Percentiles rank a stretch among this genome's conserved stretches.
Conservation (phyloP, 2,329 filamentous ascomycete genomes). For the Fusarium citri region DNA sequence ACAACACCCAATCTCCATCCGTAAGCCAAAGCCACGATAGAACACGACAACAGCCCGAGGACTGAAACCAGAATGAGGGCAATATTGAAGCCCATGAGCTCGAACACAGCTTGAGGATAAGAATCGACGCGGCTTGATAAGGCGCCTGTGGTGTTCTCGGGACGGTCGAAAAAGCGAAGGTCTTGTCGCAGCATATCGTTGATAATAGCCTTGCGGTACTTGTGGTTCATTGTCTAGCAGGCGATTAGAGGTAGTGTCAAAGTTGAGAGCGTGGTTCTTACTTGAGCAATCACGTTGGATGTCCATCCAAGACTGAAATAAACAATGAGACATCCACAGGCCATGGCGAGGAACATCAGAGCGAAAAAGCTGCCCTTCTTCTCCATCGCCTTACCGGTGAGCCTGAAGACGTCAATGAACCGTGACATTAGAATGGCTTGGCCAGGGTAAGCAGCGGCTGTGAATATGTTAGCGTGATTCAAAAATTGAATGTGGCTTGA, state of each 20-base stretch:
- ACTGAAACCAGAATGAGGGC: slow-evolving; percentile 47
- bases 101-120: slow-evolving; percentile 50
- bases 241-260: background rate
- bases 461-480: background rate
- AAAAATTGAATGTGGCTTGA: background rate
- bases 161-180: slow-evolving; percentile 51
- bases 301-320: background rate
- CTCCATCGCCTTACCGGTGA: slow-evolving; percentile 4
- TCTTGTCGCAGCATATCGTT: background rate
- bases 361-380: slow-evolving; percentile 59
- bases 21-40: slow-evolving; percentile 55
- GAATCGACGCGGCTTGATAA: slow-evolving; percentile 48
- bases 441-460: background rate
- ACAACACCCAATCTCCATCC: slow-evolving; percentile 61
- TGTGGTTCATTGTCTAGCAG: background rate
- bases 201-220: background rate
- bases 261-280: background rate
- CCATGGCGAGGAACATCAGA: slow-evolving; percentile 60
- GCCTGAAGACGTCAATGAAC: slow-evolving; percentile 45
- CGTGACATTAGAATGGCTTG: slow-evolving; percentile 13
- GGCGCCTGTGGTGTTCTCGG: slow-evolving; percentile 51
- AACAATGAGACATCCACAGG: background rate
- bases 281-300: background rate
- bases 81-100: slow-evolving; percentile 54
- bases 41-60: slow-evolving; percentile 43